These are phyloP conservation scores for Dactylella cylindrospora DNA, from an alignment of 2,329 filamentous ascomycete genomes.

Conservation along the genomic window DNA sequence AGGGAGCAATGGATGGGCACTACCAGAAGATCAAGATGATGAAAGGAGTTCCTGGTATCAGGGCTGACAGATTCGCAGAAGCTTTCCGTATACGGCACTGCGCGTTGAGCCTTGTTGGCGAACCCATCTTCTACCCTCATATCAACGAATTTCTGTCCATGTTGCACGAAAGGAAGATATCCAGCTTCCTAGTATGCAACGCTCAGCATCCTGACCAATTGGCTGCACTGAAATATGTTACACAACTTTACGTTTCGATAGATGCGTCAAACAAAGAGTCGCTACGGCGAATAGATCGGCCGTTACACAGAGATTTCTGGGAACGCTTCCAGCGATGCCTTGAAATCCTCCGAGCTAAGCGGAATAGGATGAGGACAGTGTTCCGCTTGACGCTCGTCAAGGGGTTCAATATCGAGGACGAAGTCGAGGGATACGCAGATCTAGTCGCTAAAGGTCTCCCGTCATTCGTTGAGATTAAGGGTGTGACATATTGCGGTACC, in stretches of 20 bases:
- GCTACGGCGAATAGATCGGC: slow-evolving; percentile 83
- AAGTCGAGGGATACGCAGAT: slow-evolving; percentile 84
- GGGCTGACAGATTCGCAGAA: slow-evolving; percentile 87
- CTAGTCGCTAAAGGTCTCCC: slow-evolving; percentile 83
- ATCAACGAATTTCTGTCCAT: slow-evolving; percentile 89
- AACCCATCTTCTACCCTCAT: slow-evolving; percentile 97
- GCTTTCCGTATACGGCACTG: slow-evolving; percentile 93
- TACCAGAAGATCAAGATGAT: slow-evolving; percentile 99
- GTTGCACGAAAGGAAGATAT: slow-evolving; percentile 83
- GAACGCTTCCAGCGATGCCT: slow-evolving; percentile 89
- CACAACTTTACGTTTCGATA: slow-evolving; percentile 94
- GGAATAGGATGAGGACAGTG: slow-evolving; percentile 84
- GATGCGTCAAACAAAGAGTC: slow-evolving; percentile 89
- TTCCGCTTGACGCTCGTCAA: slow-evolving; percentile 95
- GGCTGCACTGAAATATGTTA: slow-evolving; percentile 77
- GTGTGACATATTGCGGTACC: slow-evolving; percentile 94
- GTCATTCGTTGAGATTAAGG: slow-evolving; percentile 93
- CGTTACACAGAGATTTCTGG: slow-evolving; percentile 95
- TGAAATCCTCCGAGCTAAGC: slow-evolving; percentile 80
- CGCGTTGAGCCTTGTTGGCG: slow-evolving; percentile 85
- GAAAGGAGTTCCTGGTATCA: slow-evolving; percentile 86
- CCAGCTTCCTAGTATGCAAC: slow-evolving; percentile 94
- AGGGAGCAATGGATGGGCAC: slow-evolving; percentile 85
- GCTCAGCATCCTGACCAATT: slow-evolving; percentile 94
- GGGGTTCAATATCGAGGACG: slow-evolving; percentile 95